Conservation (phyloP, 2,329 filamentous ascomycete genomes). For the Trichophyton mentagrophytes region DNA sequence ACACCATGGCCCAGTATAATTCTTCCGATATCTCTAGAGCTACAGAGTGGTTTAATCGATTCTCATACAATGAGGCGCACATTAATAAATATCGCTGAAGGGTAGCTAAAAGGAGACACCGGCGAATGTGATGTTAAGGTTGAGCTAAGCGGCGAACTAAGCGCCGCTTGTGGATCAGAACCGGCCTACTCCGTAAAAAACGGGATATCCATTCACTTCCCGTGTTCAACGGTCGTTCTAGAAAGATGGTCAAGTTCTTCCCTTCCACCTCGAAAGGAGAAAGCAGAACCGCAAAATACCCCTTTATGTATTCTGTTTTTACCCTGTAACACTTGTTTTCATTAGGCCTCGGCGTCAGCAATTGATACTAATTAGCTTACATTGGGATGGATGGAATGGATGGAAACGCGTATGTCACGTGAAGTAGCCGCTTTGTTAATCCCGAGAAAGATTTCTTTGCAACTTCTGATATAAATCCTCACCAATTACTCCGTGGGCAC, state of each 20-base stretch:
- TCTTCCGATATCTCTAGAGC: too few species aligned
- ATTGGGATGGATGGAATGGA: too few species aligned
- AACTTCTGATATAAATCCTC: background rate
- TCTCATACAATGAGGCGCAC: too few species aligned
- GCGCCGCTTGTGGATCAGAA: background rate
- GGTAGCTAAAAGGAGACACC: background rate
- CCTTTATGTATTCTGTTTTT: background rate
- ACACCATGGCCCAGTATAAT: too few species aligned
- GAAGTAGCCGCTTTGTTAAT: background rate
- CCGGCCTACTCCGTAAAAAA: background rate
- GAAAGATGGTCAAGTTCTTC: background rate
- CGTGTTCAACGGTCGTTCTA: background rate
- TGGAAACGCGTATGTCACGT: background rate
- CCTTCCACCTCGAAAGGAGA: slow-evolving; percentile 19
- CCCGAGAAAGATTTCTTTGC: too few species aligned
- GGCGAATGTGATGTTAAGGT: background rate
- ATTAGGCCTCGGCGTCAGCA: background rate
- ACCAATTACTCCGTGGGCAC: too few species aligned
- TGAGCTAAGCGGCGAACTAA: background rate
- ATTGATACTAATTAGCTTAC: background rate
- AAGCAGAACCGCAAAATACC: slow-evolving; percentile 21
- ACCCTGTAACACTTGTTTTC: too few species aligned
- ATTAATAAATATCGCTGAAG: background rate
- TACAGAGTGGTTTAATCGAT: too few species aligned
- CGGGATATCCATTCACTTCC: background rate